Base-by-base conservation (phyloP, 2,329 filamentous ascomycete genomes). In the Sodiomyces alkalinus region DNA sequence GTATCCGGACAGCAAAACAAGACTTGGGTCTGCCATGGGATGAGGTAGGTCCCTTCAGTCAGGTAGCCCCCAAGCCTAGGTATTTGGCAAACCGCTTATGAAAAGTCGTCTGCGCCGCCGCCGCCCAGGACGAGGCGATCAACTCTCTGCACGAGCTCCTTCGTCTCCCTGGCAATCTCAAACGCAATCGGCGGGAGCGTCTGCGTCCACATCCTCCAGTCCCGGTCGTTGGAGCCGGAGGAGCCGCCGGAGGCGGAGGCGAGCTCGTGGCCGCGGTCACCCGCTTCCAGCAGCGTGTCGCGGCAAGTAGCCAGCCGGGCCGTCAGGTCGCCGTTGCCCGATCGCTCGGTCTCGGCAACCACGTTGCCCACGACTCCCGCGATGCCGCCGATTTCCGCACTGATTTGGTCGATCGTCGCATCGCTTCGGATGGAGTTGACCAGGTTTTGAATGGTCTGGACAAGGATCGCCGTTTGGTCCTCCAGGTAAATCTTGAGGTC, bases 151-250 rank as follows among this genome's bases (percentile, higher is more conserved):
- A 52, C 51, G 34, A 82, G 56, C 47, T 80, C 81, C 58, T 87
- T 90, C 28, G 78, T 80, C 52, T 85, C 79, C 34, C 79, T 66
- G 6, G 80, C 82, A 46, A 87, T 78, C 52, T 83, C 79, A 51
- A 92, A 92, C n/a, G 81, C 81, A 40, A 90, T 74, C 3, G 81
- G 81, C 8, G 81, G 81, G 28, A 92, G 56, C 17, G 70, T 74
- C 48, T 78, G 74, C 30, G 68, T 76, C 60, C 77, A 76, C 44
- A 63, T 60, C 36, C 61, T 62, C 69, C 69, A 74, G 37, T 69
- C 62, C 34, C 61, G 55, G 30, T 64, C 60, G 22, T 61, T 60
- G 26, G 68, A 56, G 22, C 60, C 58, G 3, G 62, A 52, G 19
- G 51, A 61, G n/a, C n/a, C n/a, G n/a, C n/a, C n/a, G n/a, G n/a